phyloP scores from a whole-genome alignment of 106 monocot genomes.

The Dioscorea dumetorum region DNA sequence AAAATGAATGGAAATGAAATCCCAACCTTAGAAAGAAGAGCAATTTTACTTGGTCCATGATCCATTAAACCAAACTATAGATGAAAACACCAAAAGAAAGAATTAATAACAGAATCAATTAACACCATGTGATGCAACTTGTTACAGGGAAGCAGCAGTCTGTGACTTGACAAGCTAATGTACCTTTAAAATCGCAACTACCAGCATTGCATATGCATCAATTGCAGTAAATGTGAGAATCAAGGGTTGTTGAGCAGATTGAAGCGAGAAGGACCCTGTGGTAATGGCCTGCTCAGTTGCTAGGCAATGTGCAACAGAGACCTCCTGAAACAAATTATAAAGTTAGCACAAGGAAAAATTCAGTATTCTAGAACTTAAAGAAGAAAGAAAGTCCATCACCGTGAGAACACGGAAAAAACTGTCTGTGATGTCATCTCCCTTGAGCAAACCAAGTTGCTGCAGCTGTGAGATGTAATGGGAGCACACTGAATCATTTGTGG shows the following conservation, averaged over 20 bases:
- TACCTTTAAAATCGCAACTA: constrained; percentile 73
- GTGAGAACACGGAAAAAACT: constrained; percentile 72
- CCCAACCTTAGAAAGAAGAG: constrained; percentile 57
- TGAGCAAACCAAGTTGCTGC: constrained; percentile 78
- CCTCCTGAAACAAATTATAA: constrained; percentile 38
- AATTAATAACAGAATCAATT: neutral
- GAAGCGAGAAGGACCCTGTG: constrained; percentile 32
- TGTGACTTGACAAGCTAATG: neutral
- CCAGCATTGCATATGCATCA: constrained; percentile 81
- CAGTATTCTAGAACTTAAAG: neutral
- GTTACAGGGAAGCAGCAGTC: neutral
- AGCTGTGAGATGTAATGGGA: constrained; percentile 73
- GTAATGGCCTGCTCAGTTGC: constrained; percentile 41
- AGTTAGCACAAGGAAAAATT: neutral
- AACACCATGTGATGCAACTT: neutral
- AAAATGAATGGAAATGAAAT: neutral
- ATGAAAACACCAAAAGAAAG: constrained; percentile 8
- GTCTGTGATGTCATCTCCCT: constrained; percentile 84
- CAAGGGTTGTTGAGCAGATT: constrained; percentile 38
- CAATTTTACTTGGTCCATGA: constrained; percentile 52
- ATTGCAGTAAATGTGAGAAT: constrained; percentile 60
- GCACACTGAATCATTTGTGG: constrained; percentile 47
- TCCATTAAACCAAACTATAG: constrained; percentile 53
- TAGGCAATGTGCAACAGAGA: constrained; percentile 59
- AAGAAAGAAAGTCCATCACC: constrained; percentile 26